Base-by-base conservation (phyloP, 2,329 filamentous ascomycete genomes). In the Ceratocystis cacaofunesta region DNA sequence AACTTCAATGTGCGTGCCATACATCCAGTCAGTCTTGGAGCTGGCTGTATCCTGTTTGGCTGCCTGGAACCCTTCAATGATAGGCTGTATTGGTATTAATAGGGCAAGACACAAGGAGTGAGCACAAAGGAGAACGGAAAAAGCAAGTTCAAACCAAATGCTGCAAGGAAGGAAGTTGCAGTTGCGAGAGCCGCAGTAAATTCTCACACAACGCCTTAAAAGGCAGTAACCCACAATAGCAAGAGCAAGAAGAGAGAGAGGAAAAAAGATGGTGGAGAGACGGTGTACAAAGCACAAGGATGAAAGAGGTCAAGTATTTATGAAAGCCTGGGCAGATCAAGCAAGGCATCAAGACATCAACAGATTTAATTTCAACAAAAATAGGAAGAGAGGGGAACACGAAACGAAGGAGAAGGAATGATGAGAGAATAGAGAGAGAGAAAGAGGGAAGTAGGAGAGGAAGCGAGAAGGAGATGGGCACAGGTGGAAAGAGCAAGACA, bases 331-430 rank as follows among this genome's bases (percentile, higher is more conserved):
- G 32, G 25, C 28, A 58, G 55, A n/a, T 19, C 30, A 58, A 25
- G 55, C 55, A 36, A 58, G 55, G 48, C 48, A 52, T n/a, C 28
- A 58, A 58, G 55, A 58, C 22, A 58, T 52, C 48, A 52, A 52
- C 10, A 36, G 55, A 58, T 58, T 58, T 58, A 12, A 58, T 58
- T n/a, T 58, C 55, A 58, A 19, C 28, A 58, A 58, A 58, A 58
- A 58, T 32, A 58, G 30, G 32, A 58, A n/a, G 17, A 17, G 28
- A 36, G 55, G 30, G 55, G 55, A 58, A 58, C 55, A 52, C 10
- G 10, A 28, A 36, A 52, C 25, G 22, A 52, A 19, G 3, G 55
- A n/a, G 55, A 58, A 58, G 55, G 55, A 64, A 64, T n/a, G 36
- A 57, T 57, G 46, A 25, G 28, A n/a, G 30, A 57, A 64, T 17